Evolutionary conservation across 768 basidiomycete genomes (phyloP).

Genomic region (Boletus tomentosulus): DNA sequence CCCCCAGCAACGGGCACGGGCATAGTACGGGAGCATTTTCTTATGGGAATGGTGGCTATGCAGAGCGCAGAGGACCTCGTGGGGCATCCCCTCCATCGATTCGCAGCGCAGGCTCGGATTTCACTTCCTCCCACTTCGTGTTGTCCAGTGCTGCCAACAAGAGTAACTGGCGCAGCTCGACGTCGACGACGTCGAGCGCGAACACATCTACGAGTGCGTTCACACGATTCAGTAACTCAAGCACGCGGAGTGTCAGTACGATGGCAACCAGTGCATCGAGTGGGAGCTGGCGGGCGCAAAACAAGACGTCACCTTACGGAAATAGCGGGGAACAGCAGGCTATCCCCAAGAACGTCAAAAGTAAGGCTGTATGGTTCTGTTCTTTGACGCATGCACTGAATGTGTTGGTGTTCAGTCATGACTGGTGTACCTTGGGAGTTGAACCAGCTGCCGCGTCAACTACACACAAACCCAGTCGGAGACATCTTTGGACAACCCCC

Average conservation of each 20-base stretch:
- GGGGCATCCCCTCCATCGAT: constrained; percentile 57
- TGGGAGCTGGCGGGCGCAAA: constrained; percentile 64
- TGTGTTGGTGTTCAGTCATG: constrained; percentile 48
- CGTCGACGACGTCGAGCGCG: constrained; percentile 64
- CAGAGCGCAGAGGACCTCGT: constrained; percentile 39
- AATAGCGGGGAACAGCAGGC: constrained; percentile 24
- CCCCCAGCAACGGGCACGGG: constrained; percentile 12
- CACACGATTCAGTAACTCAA: constrained; percentile 70
- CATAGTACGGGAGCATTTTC: constrained; percentile 8
- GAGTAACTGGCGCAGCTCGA: constrained; percentile 73
- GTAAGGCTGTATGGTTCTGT: constrained; percentile 43
- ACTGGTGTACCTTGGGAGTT: constrained; percentile 76
- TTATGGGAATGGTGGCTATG: constrained; percentile 8
- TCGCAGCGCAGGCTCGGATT: constrained; percentile 45
- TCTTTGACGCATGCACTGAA: not conserved
- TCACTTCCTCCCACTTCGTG: constrained; percentile 57
- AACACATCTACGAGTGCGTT: constrained; percentile 69
- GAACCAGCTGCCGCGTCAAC: constrained; percentile 61
- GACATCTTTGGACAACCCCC: constrained; percentile 57
- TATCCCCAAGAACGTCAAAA: constrained; percentile 73
- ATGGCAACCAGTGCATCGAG: constrained; percentile 77
- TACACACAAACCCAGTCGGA: constrained; percentile 55
- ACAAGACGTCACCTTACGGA: constrained; percentile 15
- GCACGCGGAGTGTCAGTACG: constrained; percentile 70
- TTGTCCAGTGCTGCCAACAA: constrained; percentile 42